phyloP scores from a whole-genome alignment of 2,329 filamentous ascomycete genomes.

The Tolypocladium inflatum region DNA sequence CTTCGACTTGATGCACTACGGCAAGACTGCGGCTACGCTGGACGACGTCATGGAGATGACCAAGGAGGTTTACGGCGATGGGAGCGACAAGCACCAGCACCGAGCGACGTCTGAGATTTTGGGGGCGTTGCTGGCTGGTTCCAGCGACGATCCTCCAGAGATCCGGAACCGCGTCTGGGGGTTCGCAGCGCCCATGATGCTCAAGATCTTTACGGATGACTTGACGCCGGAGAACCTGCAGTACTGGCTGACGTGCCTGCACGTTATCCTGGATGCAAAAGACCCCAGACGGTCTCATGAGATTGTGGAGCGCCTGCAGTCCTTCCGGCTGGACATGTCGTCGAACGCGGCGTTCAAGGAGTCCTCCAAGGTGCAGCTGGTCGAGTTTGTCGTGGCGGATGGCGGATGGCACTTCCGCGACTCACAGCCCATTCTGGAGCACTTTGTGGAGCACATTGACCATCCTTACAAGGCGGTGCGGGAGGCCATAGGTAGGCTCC shows the following conservation, averaged over 20 bases:
- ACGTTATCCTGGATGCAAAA: conserved; percentile 78
- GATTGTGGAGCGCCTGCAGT: conserved; percentile 70
- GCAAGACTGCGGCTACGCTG: conserved; percentile 66
- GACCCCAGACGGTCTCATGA: conserved; percentile 85
- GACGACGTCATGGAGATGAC: conserved; percentile 81
- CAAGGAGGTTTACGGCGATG: conserved; percentile 73
- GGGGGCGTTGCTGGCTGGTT: conserved; percentile 72
- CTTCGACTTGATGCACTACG: conserved; percentile 82
- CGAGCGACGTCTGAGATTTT: conserved; percentile 91
- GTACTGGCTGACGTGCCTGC: conserved; percentile 93
- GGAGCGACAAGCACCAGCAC: conserved; percentile 95
- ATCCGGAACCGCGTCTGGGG: conserved; percentile 73
- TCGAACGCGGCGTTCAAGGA: conserved; percentile 99
- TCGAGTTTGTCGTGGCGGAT: conserved; percentile 81
- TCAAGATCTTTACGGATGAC: conserved; percentile 80
- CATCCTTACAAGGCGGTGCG: conserved; percentile 97
- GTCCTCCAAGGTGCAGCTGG: conserved; percentile 85
- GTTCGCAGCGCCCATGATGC: conserved; percentile 81
- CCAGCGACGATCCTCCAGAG: conserved; percentile 65
- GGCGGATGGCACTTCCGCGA: conserved; percentile 94
- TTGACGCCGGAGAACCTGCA: conserved; percentile 87
- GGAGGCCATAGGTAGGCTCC: conserved; percentile 84
- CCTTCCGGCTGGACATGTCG: conserved; percentile 84
- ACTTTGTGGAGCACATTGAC: conserved; percentile 86
- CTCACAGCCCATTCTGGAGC: conserved; percentile 75